These are phyloP conservation scores for Botrytis galanthina DNA, from an alignment of 2,329 filamentous ascomycete genomes.

Conservation along the genomic window DNA sequence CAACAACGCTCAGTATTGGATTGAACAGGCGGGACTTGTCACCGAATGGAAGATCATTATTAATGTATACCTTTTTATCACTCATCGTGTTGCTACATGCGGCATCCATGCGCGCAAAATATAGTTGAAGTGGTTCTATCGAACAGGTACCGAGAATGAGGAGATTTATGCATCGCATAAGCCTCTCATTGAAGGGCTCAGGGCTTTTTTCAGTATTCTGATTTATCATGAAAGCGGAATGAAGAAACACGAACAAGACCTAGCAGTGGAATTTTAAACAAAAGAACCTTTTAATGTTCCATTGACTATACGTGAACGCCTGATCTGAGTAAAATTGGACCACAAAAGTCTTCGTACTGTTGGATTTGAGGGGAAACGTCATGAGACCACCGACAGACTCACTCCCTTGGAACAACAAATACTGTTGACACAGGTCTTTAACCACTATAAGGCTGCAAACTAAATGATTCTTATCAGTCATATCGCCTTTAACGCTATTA, in stretches of 20 bases:
- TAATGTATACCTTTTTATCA: background rate
- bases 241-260: fast-evolving
- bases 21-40: background rate
- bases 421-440: background rate
- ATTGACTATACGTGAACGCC: background rate
- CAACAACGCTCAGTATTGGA: background rate
- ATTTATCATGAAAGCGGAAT: background rate
- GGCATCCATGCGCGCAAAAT: background rate
- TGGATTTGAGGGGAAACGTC: background rate
- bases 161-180: background rate
- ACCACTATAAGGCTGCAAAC: background rate
- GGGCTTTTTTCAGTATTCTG: background rate
- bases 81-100: background rate
- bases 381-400: too few species aligned
- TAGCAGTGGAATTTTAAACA: fast-evolving
- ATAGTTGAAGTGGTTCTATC: background rate
- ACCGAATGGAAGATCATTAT: background rate
- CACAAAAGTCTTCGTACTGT: background rate
- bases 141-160: background rate
- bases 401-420: background rate
- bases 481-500: background rate
- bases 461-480: background rate
- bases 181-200: background rate
- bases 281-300: background rate
- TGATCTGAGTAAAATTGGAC: background rate